Evolutionary conservation across 305 asterid genomes (phyloP), one percentile per base, ranked within the genome.

Genomic region (Rubia peregrina): DNA sequence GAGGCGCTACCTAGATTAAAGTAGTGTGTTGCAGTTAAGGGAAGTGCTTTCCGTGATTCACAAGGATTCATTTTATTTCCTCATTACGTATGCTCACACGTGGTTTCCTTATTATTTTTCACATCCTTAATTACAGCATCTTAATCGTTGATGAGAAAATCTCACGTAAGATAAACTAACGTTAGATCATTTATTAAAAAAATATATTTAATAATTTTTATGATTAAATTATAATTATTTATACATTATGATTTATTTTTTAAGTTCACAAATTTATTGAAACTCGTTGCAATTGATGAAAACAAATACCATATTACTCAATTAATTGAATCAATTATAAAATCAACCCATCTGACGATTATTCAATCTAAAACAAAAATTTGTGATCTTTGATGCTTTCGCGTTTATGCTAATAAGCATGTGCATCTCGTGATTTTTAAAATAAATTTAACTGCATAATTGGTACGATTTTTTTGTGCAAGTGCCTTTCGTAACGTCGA

Each of bases 41-140:
- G 3, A 70, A 70, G 71, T 65, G 79, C 44, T 70, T 70, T 70
- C 74, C 78, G 74, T 64, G 78, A 64, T n/a, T 46, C 71, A 33
- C 68, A 55, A 70, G 71, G n/a, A 2, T 48, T 48, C 16, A 12
- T 17, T 51, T 5, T 21, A 51, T 16, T 48, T 38, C 33, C 51
- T 38, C 49, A 21, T 42, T 48, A 33, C 67, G 67, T 70, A 44
- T 12, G 71, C 4, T 13, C 79, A 64, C 75, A 64, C 79, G 79
- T 64, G 67, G 53, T 48, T 33, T 46, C 40, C 67, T 2, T 9
- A 6, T 65, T n/a, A 10, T 40, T 41, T 38, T 64, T 40, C 7
- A 4, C 5, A 7, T n/a, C 21, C 6, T 62, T 12, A 16, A 16
- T 64, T 40, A 33, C 11, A 14, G 41, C 19, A 7, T 4, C 41